Evolutionary conservation across 352 stramenopile species (phyloP).

Genomic region (Thalassiosira exigua): DNA sequence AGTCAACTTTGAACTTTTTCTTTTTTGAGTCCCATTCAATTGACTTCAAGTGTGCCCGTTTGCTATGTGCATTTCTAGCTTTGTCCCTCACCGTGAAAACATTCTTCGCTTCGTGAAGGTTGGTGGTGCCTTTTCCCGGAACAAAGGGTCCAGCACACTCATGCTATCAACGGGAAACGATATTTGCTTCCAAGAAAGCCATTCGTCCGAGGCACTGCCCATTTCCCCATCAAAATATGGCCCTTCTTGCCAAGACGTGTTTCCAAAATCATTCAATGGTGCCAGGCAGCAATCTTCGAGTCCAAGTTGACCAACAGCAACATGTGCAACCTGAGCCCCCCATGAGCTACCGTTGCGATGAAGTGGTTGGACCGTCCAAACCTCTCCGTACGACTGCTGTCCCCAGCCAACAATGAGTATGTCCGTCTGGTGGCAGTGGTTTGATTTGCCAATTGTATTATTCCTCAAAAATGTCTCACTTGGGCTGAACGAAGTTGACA

Average conservation of each 20-base stretch:
- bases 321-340: neutral
- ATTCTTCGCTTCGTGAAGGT: neutral
- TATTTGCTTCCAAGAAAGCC: no score
- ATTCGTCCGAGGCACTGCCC: neutral
- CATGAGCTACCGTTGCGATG: neutral
- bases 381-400: neutral
- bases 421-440: neutral
- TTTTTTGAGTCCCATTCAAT: conserved; percentile 2
- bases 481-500: conserved; percentile 23
- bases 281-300: conserved; percentile 20
- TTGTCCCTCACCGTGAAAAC: conserved; percentile 2
- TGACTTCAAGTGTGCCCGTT: conserved; percentile 4
- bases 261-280: conserved; percentile 14
- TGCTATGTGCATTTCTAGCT: conserved; percentile 20
- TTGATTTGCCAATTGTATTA: no score
- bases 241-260: conserved; percentile 18
- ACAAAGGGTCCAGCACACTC: conserved; percentile 8
- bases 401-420: conserved; percentile 29
- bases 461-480: conserved; percentile 5
- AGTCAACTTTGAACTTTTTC: neutral
- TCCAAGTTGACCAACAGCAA: conserved; percentile 27
- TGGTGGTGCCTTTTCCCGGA: conserved; percentile 2
- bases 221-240: conserved; percentile 1
- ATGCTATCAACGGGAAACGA: neutral
- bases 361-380: conserved; percentile 13